Conservation (phyloP, 495 filamentous ascomycete species). For the Polyplosphaeria fusca region DNA sequence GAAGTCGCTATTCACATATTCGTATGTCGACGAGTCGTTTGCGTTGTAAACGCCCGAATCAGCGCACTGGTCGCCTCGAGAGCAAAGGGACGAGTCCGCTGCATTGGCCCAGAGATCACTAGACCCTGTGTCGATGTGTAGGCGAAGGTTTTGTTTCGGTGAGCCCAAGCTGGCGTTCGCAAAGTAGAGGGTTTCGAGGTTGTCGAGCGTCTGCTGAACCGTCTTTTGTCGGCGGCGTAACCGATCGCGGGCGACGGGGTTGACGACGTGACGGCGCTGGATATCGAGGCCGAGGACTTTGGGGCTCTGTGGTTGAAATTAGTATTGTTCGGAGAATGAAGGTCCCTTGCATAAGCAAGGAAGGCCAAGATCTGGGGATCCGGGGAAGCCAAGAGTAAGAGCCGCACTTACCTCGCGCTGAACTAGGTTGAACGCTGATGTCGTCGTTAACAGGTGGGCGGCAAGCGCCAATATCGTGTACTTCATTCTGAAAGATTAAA, state of each 20-base stretch:
- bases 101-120: conserved; percentile 89
- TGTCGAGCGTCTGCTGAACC: conserved; percentile 40
- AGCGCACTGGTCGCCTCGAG: conserved; percentile 33
- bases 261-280: conserved; percentile 36
- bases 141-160: conserved; percentile 43
- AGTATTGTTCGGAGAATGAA: not conserved
- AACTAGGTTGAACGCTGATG: conserved; percentile 35
- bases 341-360: not conserved
- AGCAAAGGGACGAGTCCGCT: conserved; percentile 60
- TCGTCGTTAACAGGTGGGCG: conserved; percentile 23
- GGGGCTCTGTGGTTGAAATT: conserved; percentile 6
- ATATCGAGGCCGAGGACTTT: conserved; percentile 37
- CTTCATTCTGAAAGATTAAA: conserved; percentile 16
- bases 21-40: conserved; percentile 77
- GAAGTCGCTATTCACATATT: conserved; percentile 73
- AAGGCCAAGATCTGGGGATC: not conserved
- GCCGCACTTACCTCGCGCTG: conserved; percentile 34
- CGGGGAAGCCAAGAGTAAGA: conserved; percentile 27
- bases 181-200: conserved; percentile 48
- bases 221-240: conserved; percentile 38
- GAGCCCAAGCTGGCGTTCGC: conserved; percentile 48
- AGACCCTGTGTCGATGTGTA: conserved; percentile 59
- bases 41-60: conserved; percentile 52
- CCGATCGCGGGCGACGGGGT: conserved; percentile 39
- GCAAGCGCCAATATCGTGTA: conserved; percentile 28